phyloP scores from a whole-genome alignment of 768 basidiomycete species.

The Collybia nuda region DNA sequence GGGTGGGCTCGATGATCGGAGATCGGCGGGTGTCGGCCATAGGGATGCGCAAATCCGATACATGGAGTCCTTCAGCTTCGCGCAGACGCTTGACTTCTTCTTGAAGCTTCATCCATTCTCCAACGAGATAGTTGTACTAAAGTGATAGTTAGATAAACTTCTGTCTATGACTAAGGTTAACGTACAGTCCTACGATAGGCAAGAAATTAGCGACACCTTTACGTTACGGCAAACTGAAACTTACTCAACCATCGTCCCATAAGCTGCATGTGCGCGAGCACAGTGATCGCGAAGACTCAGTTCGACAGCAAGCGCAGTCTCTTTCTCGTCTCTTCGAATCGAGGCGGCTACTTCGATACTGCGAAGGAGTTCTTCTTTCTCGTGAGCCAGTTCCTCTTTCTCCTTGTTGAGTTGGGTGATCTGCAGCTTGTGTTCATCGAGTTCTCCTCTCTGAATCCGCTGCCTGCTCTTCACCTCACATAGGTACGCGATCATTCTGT shows the following conservation, averaged over 20 bases:
- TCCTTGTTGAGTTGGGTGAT: slow-evolving; percentile 30
- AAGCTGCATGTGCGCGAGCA: slow-evolving; percentile 42
- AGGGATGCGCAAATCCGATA: too few species aligned
- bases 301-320: slow-evolving; percentile 51
- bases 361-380: slow-evolving; percentile 32
- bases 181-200: slow-evolving; percentile 29
- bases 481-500: slow-evolving; percentile 49
- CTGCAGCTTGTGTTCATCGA: slow-evolving; percentile 21
- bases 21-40: background rate
- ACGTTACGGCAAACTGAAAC: slow-evolving; percentile 16
- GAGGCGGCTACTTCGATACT: slow-evolving; percentile 41
- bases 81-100: slow-evolving; percentile 24
- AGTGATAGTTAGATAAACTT: slow-evolving; percentile 5
- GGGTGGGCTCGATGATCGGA: slow-evolving; percentile 7
- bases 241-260: slow-evolving; percentile 39
- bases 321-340: slow-evolving; percentile 46
- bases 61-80: slow-evolving; percentile 2
- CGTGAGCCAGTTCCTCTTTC: slow-evolving; percentile 27
- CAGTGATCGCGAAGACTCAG: slow-evolving; percentile 53
- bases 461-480: slow-evolving; percentile 46
- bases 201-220: background rate
- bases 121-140: slow-evolving; percentile 33
- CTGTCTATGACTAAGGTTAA: slow-evolving; percentile 1
- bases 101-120: slow-evolving; percentile 27
- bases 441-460: slow-evolving; percentile 16